A percentile compares a stretch with the other conserved stretches of the same genome.
These are phyloP conservation scores for Polychytrium aggregatum DNA, from an alignment of 192 early-diverging fungal genomes.

Conservation along the genomic window DNA sequence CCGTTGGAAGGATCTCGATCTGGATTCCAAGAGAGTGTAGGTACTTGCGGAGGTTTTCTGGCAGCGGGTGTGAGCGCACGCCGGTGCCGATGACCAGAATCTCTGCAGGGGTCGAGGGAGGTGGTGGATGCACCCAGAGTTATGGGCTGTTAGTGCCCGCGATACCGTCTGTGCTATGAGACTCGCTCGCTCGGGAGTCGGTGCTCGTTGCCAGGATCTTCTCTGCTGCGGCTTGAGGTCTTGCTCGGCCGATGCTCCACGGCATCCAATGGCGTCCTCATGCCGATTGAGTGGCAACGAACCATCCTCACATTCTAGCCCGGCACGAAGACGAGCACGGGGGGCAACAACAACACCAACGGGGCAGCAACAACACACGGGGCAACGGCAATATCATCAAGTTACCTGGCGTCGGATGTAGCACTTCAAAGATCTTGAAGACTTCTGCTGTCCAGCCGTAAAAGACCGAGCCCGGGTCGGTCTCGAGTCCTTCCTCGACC, in stretches of 20 bases:
- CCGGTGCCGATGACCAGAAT: conserved; percentile 41
- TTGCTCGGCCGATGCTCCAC: too few relatives aligned
- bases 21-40: conserved; percentile 34
- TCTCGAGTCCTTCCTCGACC: neutral
- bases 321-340: too few relatives aligned
- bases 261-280: neutral
- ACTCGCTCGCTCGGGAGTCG: too few relatives aligned
- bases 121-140: too few relatives aligned
- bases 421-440: conserved; percentile 29
- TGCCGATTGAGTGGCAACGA: neutral
- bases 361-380: neutral
- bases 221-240: too few relatives aligned
- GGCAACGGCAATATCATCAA: neutral
- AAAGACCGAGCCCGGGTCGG: conserved; percentile 26
- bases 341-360: too few relatives aligned
- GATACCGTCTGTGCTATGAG: too few relatives aligned
- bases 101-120: conserved; percentile 9
- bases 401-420: conserved; percentile 26
- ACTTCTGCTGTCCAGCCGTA: conserved; percentile 26
- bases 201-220: too few relatives aligned
- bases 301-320: neutral
- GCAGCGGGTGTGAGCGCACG: conserved; percentile 16
- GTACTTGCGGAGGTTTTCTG: conserved; percentile 22
- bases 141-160: too few relatives aligned
- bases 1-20: conserved; percentile 28